A percentile compares a stretch with the other conserved stretches of the same genome.
phyloP scores from a whole-genome alignment of 2,329 filamentous ascomycete genomes.

The Colletotrichum echinochloae region DNA sequence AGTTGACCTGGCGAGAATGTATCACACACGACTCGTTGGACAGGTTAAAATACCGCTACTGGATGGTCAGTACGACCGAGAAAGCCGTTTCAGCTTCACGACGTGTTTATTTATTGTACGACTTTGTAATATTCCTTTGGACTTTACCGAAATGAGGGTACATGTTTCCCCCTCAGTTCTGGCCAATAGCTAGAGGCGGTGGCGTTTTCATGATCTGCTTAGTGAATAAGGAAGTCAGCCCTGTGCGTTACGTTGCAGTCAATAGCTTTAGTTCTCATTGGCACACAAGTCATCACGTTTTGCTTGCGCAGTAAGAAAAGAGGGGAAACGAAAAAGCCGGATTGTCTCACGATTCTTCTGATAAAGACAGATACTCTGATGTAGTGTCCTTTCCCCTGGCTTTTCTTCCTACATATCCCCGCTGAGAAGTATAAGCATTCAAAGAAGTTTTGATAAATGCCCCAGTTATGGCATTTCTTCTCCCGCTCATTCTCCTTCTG shows the following conservation, averaged over 20 bases:
- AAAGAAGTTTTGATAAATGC: background rate
- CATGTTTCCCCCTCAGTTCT: too few relatives aligned
- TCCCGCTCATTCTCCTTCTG: background rate
- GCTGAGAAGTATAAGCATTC: too few relatives aligned
- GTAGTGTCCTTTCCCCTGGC: too few relatives aligned
- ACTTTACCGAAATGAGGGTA: background rate
- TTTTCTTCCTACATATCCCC: too few relatives aligned
- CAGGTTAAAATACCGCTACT: too few relatives aligned
- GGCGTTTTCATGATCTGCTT: background rate
- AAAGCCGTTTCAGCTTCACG: background rate
- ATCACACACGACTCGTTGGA: too few relatives aligned
- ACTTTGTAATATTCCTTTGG: background rate
- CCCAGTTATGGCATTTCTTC: background rate
- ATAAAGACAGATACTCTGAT: background rate
- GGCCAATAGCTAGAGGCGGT: background rate
- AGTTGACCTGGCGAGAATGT: too few relatives aligned
- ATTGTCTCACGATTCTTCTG: background rate
- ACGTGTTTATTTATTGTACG: too few relatives aligned
- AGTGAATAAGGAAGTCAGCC: background rate
- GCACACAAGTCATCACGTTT: background rate
- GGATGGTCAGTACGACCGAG: too few relatives aligned
- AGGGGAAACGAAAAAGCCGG: background rate
- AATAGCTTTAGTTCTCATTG: background rate
- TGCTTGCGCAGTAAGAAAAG: background rate
- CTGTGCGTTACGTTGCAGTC: background rate